A percentile compares a stretch with the other conserved stretches of the same genome.
Conservation (phyloP, 2,329 filamentous ascomycete species). For the Fusarium sp. region DNA sequence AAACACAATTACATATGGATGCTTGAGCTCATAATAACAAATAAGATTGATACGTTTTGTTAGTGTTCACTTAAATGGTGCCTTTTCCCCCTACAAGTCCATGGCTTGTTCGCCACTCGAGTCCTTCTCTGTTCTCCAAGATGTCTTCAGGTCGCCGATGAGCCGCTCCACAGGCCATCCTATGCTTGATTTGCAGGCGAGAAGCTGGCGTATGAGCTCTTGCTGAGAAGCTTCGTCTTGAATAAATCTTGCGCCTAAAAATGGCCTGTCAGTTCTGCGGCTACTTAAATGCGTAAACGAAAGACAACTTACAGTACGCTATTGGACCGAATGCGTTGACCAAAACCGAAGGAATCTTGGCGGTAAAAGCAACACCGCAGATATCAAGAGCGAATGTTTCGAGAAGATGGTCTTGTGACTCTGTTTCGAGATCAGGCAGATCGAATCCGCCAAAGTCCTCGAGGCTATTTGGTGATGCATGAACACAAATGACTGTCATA, state of each 20-base stretch:
- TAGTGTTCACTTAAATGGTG: fast-evolving
- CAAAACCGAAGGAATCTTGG: conserved; percentile 59
- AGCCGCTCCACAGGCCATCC: conserved; percentile 59
- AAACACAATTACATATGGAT: background rate
- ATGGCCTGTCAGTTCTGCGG: background rate
- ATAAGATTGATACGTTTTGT: background rate
- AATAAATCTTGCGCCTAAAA: conserved; percentile 53
- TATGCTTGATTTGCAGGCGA: conserved; percentile 53
- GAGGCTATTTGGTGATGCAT: conserved; percentile 29
- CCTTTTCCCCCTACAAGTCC: background rate
- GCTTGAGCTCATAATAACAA: background rate
- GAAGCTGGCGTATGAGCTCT: conserved; percentile 53
- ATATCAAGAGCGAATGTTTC: conserved; percentile 56
- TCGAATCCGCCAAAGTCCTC: background rate
- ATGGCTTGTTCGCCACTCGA: background rate
- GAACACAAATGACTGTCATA: conserved; percentile 51
- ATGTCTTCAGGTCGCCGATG: conserved; percentile 49
- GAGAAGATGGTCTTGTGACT: conserved; percentile 47
- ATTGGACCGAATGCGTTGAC: conserved; percentile 66
- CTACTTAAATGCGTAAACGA: too few species aligned
- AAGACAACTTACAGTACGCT: conserved; percentile 57
- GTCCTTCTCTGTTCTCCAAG: conserved; percentile 42
- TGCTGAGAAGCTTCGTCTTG: conserved; percentile 45
- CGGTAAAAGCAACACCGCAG: conserved; percentile 62
- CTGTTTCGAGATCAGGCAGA: background rate